These are phyloP conservation scores for Dictyophora rubrovolvata DNA, from an alignment of 768 basidiomycete species.

Conservation along the genomic window DNA sequence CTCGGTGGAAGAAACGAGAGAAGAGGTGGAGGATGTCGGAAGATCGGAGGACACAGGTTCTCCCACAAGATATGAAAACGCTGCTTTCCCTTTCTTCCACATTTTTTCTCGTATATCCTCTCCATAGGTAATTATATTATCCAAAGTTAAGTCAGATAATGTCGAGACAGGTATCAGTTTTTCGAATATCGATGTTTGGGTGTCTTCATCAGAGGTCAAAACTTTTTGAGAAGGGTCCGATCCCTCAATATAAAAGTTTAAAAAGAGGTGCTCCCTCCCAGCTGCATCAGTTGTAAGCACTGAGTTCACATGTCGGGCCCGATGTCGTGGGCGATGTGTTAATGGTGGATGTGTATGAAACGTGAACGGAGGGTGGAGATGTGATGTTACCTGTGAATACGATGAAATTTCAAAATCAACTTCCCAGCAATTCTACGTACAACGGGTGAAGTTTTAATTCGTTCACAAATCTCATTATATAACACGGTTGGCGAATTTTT, in stretches of 20 bases:
- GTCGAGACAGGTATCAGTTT: conserved; percentile 23
- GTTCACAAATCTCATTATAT: conserved; percentile 50
- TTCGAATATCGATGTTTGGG: background rate
- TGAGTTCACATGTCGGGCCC: conserved; percentile 73
- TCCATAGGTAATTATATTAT: conserved; percentile 41
- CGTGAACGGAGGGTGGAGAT: conserved; percentile 53
- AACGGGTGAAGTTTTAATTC: conserved; percentile 35
- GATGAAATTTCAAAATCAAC: background rate
- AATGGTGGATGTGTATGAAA: conserved; percentile 82
- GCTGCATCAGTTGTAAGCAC: conserved; percentile 62
- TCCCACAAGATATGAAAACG: conserved; percentile 69
- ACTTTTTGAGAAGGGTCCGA: conserved; percentile 29
- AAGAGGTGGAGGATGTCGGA: conserved; percentile 21
- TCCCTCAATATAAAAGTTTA: conserved; percentile 75
- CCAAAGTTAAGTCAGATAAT: conserved; percentile 44
- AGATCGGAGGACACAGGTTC: conserved; percentile 29
- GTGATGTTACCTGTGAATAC: conserved; percentile 47
- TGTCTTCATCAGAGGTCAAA: too few relatives aligned
- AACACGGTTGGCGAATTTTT: conserved; percentile 79
- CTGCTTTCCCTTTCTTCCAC: conserved; percentile 41
- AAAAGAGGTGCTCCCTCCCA: conserved; percentile 74
- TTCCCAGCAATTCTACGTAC: conserved; percentile 21
- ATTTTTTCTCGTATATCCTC: conserved; percentile 30
- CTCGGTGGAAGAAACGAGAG: conserved; percentile 12
- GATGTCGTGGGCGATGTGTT: conserved; percentile 63